A percentile compares a stretch with the other conserved stretches of the same genome.
Conservation (phyloP, 257 asterid species). For the Leptodermis oblonga region DNA sequence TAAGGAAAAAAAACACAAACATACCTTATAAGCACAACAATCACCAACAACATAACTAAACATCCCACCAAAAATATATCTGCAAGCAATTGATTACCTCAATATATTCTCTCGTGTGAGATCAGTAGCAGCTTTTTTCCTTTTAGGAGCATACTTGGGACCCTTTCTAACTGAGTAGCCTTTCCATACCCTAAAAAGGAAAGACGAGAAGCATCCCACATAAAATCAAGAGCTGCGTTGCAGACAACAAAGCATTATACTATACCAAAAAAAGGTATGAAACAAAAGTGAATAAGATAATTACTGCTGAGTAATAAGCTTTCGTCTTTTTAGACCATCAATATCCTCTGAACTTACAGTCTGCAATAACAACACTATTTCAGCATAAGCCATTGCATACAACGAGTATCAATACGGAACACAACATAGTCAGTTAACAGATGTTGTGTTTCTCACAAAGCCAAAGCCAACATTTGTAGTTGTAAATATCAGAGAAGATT, state of each 20-base stretch:
- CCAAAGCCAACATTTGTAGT: background rate
- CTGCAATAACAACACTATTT: slow-evolving; percentile 37
- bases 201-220: slow-evolving; percentile 18
- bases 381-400: background rate
- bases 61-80: background rate
- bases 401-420: background rate
- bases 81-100: slow-evolving; percentile 41
- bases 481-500: background rate
- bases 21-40: background rate
- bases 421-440: background rate
- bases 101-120: slow-evolving; percentile 83
- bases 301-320: slow-evolving; percentile 78
- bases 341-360: slow-evolving; percentile 57
- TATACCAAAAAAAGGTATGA: background rate
- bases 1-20: background rate
- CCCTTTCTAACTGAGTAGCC: slow-evolving; percentile 81
- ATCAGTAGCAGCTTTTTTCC: slow-evolving; percentile 92
- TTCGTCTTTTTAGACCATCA: slow-evolving; percentile 77
- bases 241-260: background rate
- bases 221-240: background rate
- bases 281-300: slow-evolving; percentile 11
- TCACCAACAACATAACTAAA: too few relatives aligned
- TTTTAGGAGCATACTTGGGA: slow-evolving; percentile 82
- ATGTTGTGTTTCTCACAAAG: background rate
- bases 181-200: slow-evolving; percentile 69